These are phyloP conservation scores for Acacia acuminata DNA, from an alignment of 306 rosid genomes.

Conservation along the genomic window DNA sequence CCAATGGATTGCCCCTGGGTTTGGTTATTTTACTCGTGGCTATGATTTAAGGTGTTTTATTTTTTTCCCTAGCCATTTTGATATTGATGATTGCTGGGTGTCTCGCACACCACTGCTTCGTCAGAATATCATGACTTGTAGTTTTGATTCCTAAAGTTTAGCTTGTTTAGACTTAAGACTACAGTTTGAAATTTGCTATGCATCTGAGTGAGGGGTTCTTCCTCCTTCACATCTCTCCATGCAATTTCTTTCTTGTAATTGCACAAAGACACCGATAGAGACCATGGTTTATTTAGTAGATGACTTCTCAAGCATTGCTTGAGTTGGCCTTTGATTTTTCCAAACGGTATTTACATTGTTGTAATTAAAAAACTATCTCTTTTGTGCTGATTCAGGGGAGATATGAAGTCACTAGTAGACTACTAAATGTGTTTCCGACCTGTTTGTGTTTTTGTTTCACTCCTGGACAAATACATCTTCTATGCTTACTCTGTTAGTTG, in stretches of 20 bases:
- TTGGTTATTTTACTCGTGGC: background rate
- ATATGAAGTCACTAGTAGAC: background rate
- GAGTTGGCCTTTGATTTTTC: background rate
- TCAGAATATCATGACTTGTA: background rate
- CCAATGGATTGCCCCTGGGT: background rate
- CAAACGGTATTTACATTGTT: background rate
- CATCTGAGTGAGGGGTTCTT: background rate
- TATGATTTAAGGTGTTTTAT: background rate
- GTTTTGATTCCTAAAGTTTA: background rate
- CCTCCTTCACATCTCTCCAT: background rate
- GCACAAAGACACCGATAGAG: background rate
- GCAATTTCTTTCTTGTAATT: background rate
- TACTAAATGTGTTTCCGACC: background rate
- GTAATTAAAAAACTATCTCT: background rate
- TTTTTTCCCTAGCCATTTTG: background rate
- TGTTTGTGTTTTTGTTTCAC: background rate
- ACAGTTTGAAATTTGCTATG: background rate
- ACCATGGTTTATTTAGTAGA: background rate
- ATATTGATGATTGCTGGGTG: background rate
- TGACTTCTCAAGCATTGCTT: background rate
- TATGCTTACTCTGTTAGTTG: background rate
- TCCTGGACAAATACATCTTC: background rate
- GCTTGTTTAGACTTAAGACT: slow-evolving; percentile 1
- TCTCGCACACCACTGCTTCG: background rate
- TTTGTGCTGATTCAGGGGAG: background rate